Base-by-base conservation (phyloP, 768 basidiomycete species). In the Galerina marginata region DNA sequence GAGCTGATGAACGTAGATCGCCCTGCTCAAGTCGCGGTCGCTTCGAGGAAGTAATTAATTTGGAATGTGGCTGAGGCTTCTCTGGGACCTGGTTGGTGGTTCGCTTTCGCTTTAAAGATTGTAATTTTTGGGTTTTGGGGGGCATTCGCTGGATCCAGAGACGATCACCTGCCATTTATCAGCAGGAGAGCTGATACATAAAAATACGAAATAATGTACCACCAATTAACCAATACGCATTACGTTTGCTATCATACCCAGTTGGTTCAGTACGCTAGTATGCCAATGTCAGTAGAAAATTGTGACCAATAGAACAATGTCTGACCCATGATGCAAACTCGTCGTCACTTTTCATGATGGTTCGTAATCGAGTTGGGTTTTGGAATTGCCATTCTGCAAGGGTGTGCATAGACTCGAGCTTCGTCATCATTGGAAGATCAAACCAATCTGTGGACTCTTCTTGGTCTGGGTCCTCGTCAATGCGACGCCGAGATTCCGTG, bases 341-440 rank as follows among this genome's bases (percentile, higher is more conserved):
- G 61, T 93, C 92, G 57, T 93, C 92, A 52, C 79, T 83, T 68
- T 86, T 90, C 91, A 94, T 93, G 48, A 90, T 73, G 45, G 79
- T 80, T 59, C 92, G 81, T 20, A 95, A 67, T 56, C 89, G 82
- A 54, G 81, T 79, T 4, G 91, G 85, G 68, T 92, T 91, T 60
- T 92, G 88, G 63, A 95, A 93, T 67, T 93, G 91, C 93, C 93
- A 95, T 74, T 95, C 93, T 29, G 81, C 83, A 50, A 95, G 75
- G 14, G 84, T 76, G 65, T 92, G 84, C 67, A 94, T 75, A 3
- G 89, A 86, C 60, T 93, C 89, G 44, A 95, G 83, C 74, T 93
- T 92, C 37, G 75, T 75, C 42, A 87, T 79, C 82, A 91, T 86
- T 2, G 87, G 79, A 26, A 94, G 83, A 45, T 88, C 81, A 45